These are phyloP conservation scores for Petunia secreta DNA, from an alignment of 257 asterid species.

Conservation along the genomic window DNA sequence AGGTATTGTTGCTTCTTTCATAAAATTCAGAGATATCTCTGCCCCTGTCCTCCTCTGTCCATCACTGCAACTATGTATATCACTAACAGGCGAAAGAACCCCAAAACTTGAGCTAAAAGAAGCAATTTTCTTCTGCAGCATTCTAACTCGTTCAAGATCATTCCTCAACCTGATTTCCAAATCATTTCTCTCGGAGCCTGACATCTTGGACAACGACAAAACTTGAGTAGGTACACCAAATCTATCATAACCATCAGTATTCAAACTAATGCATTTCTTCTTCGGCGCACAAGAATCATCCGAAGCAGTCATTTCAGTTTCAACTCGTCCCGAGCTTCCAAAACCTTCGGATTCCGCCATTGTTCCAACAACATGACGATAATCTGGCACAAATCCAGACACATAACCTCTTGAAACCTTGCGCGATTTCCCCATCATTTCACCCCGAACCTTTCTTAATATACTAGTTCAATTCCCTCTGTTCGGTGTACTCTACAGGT, in stretches of 20 bases:
- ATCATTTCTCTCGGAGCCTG: conserved; percentile 59
- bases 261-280: conserved; percentile 42
- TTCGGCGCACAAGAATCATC: conserved; percentile 44
- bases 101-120: conserved; percentile 36
- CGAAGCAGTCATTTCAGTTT: conserved; percentile 47
- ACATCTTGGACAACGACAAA: conserved; percentile 62
- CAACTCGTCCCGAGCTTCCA: conserved; percentile 55
- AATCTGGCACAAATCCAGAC: conserved; percentile 65
- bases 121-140: conserved; percentile 57
- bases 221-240: conserved; percentile 58
- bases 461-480: conserved; percentile 44
- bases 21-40: conserved; percentile 43
- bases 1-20: conserved; percentile 34
- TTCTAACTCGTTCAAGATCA: conserved; percentile 73
- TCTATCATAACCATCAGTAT: conserved; percentile 44
- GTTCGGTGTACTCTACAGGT: conserved; percentile 59
- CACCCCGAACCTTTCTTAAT: conserved; percentile 36
- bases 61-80: conserved; percentile 45
- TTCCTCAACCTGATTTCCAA: conserved; percentile 55
- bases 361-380: conserved; percentile 63
- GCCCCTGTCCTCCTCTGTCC: conserved; percentile 52
- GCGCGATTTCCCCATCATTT: conserved; percentile 68
- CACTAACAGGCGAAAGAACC: conserved; percentile 44
- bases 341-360: conserved; percentile 72
- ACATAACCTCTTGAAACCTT: conserved; percentile 61